Evolutionary conservation across 2,329 filamentous ascomycete genomes (phyloP).

Genomic region (Xylariaceae sp.): DNA sequence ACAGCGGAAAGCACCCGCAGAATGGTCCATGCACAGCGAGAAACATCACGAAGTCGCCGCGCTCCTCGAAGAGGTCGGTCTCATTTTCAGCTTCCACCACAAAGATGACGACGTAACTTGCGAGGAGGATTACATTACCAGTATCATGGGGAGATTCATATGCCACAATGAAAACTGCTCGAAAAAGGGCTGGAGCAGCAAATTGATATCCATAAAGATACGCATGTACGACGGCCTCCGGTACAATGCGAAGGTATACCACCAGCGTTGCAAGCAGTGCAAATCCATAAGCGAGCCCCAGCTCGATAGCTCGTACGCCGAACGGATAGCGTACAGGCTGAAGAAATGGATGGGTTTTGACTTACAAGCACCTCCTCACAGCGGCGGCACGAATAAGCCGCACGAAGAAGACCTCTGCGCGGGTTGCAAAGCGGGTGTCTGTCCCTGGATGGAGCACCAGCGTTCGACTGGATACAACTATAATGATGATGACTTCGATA

Average conservation of each 20-base stretch:
- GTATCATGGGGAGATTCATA: conserved; percentile 20
- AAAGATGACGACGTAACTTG: not conserved
- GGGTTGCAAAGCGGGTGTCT: conserved; percentile 17
- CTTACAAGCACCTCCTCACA: conserved; percentile 2
- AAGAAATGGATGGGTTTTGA: conserved; percentile 26
- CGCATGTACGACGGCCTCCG: conserved; percentile 15
- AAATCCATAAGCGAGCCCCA: conserved; percentile 16
- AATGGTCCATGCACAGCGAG: conserved; percentile 10
- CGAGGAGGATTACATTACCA: not conserved
- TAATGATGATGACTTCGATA: too few species aligned
- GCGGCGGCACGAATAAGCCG: not conserved
- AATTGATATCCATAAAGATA: conserved; percentile 6
- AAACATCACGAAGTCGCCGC: conserved; percentile 6
- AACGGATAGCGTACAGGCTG: conserved; percentile 26
- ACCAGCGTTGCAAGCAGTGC: conserved; percentile 25
- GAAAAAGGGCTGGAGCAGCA: conserved; percentile 13
- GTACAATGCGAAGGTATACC: conserved; percentile 27
- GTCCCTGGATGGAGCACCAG: not conserved
- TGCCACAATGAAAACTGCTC: conserved; percentile 13
- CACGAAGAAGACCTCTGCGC: conserved; percentile 18
- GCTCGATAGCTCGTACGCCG: conserved; percentile 24
- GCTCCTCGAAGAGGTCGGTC: conserved; percentile 5
- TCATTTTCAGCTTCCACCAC: conserved; percentile 10
- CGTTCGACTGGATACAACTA: too few species aligned
- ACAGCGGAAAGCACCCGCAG: not conserved